phyloP scores from a whole-genome alignment of 2,329 filamentous ascomycete species.

The Neocucurbitaria cava region DNA sequence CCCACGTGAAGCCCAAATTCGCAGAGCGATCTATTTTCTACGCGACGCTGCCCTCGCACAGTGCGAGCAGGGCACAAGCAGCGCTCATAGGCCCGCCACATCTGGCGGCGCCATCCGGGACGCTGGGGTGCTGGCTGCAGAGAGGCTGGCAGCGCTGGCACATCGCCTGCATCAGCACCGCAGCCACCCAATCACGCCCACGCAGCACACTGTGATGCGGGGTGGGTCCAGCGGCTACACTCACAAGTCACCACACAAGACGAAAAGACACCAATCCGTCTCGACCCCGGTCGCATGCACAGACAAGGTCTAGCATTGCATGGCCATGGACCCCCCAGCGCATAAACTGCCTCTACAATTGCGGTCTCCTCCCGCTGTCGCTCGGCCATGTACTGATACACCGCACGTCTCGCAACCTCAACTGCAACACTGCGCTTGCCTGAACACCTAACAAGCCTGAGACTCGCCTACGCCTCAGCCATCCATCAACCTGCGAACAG shows the following conservation, averaged over 20 bases:
- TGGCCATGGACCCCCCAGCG: conserved; percentile 21
- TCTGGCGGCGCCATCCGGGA: conserved; percentile 21
- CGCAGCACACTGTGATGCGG: conserved; percentile 4
- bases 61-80: conserved; percentile 17
- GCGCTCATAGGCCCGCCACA: conserved; percentile 23
- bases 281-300: conserved; percentile 11
- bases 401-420: conserved; percentile 41
- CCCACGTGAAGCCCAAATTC: conserved; percentile 28
- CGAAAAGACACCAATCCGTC: conserved; percentile 19
- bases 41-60: conserved; percentile 15
- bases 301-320: background rate
- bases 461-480: conserved; percentile 43
- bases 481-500: conserved; percentile 19
- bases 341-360: conserved; percentile 47
- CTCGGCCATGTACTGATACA: conserved; percentile 42
- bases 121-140: conserved; percentile 26
- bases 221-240: conserved; percentile 35
- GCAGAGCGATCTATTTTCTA: conserved; percentile 11
- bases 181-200: conserved; percentile 24
- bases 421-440: conserved; percentile 31
- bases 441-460: conserved; percentile 43
- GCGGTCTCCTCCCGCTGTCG: conserved; percentile 36
- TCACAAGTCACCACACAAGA: too few relatives aligned
- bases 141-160: conserved; percentile 20
- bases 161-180: conserved; percentile 32